phyloP scores from a whole-genome alignment of 2,329 filamentous ascomycete genomes.

The Septoria petroselini region DNA sequence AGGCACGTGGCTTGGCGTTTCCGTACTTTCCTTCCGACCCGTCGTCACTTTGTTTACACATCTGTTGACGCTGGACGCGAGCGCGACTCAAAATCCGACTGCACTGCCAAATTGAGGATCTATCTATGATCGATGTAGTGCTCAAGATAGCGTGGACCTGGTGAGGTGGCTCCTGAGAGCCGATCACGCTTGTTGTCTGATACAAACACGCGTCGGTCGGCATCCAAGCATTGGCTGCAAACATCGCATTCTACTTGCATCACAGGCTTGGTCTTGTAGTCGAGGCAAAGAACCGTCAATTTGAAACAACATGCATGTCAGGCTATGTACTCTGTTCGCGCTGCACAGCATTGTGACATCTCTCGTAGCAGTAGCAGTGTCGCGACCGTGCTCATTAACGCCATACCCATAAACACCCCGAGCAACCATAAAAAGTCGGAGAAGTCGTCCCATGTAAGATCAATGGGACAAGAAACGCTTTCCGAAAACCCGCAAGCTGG shows the following conservation, averaged over 20 bases:
- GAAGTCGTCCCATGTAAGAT: slow-evolving; percentile 12
- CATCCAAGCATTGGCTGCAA: not conserved
- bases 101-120: not conserved
- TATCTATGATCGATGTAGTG: too few relatives aligned
- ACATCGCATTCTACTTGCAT: not conserved
- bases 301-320: slow-evolving; percentile 17
- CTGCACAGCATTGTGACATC: slow-evolving; percentile 23
- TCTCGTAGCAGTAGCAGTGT: slow-evolving; percentile 16
- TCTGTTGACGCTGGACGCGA: not conserved
- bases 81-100: too few relatives aligned
- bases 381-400: slow-evolving; percentile 15
- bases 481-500: slow-evolving; percentile 13
- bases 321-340: slow-evolving; percentile 21
- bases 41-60: too few relatives aligned
- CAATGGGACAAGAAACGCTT: slow-evolving; percentile 11
- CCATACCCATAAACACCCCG: slow-evolving; percentile 18
- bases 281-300: not conserved
- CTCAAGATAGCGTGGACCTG: too few relatives aligned
- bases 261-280: not conserved
- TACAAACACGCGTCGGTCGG: slow-evolving; percentile 1
- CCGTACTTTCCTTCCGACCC: too few relatives aligned
- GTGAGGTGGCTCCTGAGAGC: too few relatives aligned
- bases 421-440: slow-evolving; percentile 12
- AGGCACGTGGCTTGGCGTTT: too few relatives aligned
- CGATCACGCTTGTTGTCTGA: too few relatives aligned